Base-by-base conservation (phyloP, 352 stramenopile genomes). In the Globisporangium parvum region DNA sequence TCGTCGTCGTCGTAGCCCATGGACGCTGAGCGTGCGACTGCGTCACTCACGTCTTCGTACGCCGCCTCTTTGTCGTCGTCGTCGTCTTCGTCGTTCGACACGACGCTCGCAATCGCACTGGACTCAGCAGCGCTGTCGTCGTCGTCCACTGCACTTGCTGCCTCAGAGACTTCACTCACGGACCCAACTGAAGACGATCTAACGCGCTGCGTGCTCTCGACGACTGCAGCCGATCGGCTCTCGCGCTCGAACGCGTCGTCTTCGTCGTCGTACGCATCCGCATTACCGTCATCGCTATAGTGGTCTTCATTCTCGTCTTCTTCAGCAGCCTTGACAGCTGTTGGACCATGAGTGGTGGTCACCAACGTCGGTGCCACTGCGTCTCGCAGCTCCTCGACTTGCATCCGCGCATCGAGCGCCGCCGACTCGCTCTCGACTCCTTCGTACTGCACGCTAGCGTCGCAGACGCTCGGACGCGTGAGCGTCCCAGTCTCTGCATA, bases 211-310 rank as follows among this genome's bases (percentile, higher is more conserved):
- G 10, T 5, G 20, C 12, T 48, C 6, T 28, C 24, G 9, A 62
- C 31, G 6, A 37, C 50, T 6, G 49, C 21, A 9, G 51, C 37
- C n/a, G 62, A 18, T 35, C 69, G 60, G 39, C 65, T 76, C 40
- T 84, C 73, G 39, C 65, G 74, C 40, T 84, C 73, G 42, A 85
- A 85, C 11, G 56, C 63, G 3, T 86, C 73, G 26, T 75, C 67
- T 40, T 68, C 63, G 6, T 69, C 62, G 53, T 60, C 67, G 12
- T 71, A 63, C 3, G 66, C 67, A 21, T 66, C 57, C 26, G 3
- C 26, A 0, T 66, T 52, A 47, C 46, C 46, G 18, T 24, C 41
- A 6, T 47, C 41, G 39, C 39, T 44, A 15, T 44, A 44, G 39
- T 10, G 14, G 3, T 5, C 39, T 0, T 18, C 39, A 44, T 3